Conservation (phyloP, 2,329 filamentous ascomycete species). For the Waltergamsia citrina region DNA sequence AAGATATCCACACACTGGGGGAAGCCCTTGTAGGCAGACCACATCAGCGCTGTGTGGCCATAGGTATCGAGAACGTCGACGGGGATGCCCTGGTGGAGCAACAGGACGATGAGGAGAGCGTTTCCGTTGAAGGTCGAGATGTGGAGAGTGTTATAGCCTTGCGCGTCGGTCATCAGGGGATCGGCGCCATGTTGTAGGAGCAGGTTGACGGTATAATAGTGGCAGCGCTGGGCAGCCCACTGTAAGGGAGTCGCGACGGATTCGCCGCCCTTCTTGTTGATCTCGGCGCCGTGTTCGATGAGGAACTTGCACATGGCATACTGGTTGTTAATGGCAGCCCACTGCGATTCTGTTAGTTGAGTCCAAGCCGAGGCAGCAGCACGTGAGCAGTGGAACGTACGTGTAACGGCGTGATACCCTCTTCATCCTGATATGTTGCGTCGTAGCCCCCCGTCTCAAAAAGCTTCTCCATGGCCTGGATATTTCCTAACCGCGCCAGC, state of each 20-base stretch:
- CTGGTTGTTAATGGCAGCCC: constrained; percentile 98
- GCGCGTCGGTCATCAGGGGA: constrained; percentile 81
- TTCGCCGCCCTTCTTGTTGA: constrained; percentile 93
- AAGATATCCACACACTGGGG: constrained; percentile 88
- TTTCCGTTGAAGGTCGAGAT: constrained; percentile 97
- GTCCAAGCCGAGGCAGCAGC: neutral
- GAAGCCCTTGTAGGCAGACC: constrained; percentile 97
- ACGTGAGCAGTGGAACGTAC: constrained; percentile 39
- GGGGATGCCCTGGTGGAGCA: constrained; percentile 90
- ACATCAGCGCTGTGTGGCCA: constrained; percentile 94
- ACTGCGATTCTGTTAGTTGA: constrained; percentile 43
- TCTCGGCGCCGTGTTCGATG: constrained; percentile 72
- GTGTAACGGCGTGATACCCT: constrained; percentile 93
- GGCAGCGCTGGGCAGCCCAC: constrained; percentile 93
- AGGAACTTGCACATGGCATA: constrained; percentile 96
- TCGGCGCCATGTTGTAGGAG: constrained; percentile 88
- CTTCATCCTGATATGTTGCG: constrained; percentile 75
- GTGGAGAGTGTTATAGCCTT: constrained; percentile 97
- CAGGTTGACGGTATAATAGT: constrained; percentile 93
- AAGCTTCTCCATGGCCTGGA: constrained; percentile 77
- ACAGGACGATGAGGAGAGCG: constrained; percentile 75
- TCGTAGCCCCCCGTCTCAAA: constrained; percentile 77
- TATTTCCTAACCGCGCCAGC: constrained; percentile 78
- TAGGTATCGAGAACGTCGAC: constrained; percentile 85
- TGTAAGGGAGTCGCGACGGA: constrained; percentile 89